Percentiles rank a stretch among this genome's conserved stretches.
Evolutionary conservation across 306 rosid genomes (phyloP).

Genomic region (Benincasa hispida): DNA sequence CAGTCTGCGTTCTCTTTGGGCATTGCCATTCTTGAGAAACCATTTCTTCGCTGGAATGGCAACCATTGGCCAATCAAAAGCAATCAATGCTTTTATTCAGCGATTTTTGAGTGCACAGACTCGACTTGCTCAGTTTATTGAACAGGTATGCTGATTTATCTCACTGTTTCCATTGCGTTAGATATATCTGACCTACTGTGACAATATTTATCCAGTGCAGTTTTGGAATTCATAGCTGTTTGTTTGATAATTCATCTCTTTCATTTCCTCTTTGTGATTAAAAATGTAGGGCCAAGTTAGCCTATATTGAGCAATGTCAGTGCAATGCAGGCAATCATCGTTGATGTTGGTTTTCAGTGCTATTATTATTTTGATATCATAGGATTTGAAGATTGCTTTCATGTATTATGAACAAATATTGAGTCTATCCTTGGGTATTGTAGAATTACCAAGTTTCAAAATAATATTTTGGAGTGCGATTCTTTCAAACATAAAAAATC

Average conservation of each 20-base stretch:
- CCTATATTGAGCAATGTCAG: background rate
- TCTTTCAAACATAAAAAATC: background rate
- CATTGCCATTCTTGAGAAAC: slow-evolving; percentile 83
- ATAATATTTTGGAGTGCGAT: background rate
- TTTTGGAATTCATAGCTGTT: background rate
- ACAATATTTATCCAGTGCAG: background rate
- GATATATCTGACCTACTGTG: background rate
- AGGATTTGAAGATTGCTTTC: background rate
- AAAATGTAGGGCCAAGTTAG: background rate
- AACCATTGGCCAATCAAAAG: slow-evolving; percentile 76
- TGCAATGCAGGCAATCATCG: background rate
- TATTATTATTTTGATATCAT: background rate
- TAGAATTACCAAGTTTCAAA: background rate
- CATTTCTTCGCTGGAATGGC: slow-evolving; percentile 93
- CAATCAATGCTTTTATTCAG: slow-evolving; percentile 89
- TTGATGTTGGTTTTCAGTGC: background rate
- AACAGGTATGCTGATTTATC: slow-evolving; percentile 44
- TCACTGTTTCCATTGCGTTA: background rate
- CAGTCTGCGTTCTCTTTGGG: slow-evolving; percentile 67
- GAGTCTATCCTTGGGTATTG: background rate
- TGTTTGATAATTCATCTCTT: background rate
- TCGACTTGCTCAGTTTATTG: slow-evolving; percentile 80
- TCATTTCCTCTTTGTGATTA: background rate
- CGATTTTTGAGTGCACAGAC: slow-evolving; percentile 91
- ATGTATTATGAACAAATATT: background rate